These are phyloP conservation scores for Penicillium sp. DNA, from an alignment of 2,329 filamentous ascomycete genomes.

Conservation along the genomic window DNA sequence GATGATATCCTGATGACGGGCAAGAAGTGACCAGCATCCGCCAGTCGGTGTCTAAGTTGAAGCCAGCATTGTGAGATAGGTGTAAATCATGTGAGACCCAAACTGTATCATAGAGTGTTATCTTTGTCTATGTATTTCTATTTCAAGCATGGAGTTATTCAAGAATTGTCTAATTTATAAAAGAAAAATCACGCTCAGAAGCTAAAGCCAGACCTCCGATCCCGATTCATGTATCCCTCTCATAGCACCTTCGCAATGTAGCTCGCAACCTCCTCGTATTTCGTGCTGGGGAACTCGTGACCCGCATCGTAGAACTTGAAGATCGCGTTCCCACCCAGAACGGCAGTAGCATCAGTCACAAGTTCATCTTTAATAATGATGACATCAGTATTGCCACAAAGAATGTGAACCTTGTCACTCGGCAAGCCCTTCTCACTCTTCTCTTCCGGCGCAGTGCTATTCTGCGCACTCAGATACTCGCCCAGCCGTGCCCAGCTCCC, in stretches of 20 bases:
- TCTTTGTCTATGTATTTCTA: constrained; percentile 18
- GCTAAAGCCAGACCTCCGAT: neutral
- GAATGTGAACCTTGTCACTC: constrained; percentile 59
- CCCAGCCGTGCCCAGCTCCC: constrained; percentile 63
- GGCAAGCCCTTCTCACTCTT: constrained; percentile 37
- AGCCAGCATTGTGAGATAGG: constrained; percentile 3
- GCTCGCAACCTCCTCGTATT: constrained; percentile 60
- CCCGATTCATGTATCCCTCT: neutral
- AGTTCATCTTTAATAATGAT: constrained; percentile 69
- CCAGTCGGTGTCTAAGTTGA: neutral
- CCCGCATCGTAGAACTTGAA: constrained; percentile 63
- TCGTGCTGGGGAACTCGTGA: constrained; percentile 70
- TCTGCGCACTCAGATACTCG: constrained; percentile 49
- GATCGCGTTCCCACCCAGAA: constrained; percentile 62
- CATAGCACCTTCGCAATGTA: constrained; percentile 50
- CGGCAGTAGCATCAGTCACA: constrained; percentile 60
- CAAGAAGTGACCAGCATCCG: neutral
- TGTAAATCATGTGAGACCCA: neutral
- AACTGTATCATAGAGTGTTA: constrained; percentile 6
- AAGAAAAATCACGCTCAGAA: neutral
- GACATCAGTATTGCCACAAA: constrained; percentile 67
- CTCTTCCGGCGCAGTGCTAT: constrained; percentile 27
- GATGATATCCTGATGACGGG: constrained; percentile 31
- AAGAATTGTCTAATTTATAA: neutral
- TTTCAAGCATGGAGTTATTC: neutral